Evolutionary conservation across 352 stramenopile species (phyloP).

Genomic region (Phytophthora tentaculata): DNA sequence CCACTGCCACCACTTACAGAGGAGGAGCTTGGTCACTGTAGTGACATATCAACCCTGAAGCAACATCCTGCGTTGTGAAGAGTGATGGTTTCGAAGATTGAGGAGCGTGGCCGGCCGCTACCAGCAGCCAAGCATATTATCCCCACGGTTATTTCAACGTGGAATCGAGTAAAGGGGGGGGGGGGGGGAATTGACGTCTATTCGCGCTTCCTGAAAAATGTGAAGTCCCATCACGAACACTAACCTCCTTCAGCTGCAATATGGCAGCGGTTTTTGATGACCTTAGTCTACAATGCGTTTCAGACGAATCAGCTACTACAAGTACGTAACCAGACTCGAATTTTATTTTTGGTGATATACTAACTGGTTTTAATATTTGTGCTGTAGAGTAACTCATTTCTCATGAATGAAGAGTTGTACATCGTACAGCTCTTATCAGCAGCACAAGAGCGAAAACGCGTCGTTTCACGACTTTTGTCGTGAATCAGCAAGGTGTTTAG

Average conservation of each 20-base stretch:
- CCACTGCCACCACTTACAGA: not conserved
- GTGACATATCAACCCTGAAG: not conserved
- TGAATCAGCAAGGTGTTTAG: no score
- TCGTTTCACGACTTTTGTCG: no score
- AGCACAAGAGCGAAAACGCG: no score
- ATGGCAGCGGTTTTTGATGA: slow-evolving; percentile 1
- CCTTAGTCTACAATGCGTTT: slow-evolving; percentile 12
- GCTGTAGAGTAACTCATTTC: no score
- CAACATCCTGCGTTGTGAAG: not conserved
- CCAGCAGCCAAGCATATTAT: not conserved
- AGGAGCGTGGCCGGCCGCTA: not conserved
- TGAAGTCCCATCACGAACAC: not conserved
- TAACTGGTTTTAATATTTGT: no score
- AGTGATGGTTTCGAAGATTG: not conserved
- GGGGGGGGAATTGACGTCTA: not conserved
- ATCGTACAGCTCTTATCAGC: no score
- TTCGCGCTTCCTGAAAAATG: not conserved
- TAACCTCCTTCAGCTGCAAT: slow-evolving; percentile 1
- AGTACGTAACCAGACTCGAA: no score
- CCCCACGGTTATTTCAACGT: not conserved
- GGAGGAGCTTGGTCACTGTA: not conserved
- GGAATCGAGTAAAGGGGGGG: not conserved
- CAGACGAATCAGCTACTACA: slow-evolving; percentile 1
- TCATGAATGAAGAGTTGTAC: no score
- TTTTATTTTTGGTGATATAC: no score